Evolutionary conservation across 306 rosid genomes (phyloP).

Genomic region (Casuarina equisetifolia): DNA sequence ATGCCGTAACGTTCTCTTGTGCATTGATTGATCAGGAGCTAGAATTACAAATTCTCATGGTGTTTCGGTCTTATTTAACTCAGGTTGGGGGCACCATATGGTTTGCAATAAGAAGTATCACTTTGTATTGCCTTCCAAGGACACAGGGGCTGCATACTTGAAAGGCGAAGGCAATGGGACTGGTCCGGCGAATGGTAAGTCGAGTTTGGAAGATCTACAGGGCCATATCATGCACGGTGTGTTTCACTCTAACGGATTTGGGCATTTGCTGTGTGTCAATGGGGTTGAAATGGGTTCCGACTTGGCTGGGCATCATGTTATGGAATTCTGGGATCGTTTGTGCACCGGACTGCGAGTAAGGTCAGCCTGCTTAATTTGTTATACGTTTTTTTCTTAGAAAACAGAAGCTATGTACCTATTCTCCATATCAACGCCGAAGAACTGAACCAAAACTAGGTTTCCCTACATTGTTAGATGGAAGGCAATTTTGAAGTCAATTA

Average conservation of each 20-base stretch:
- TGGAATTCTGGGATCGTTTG: constrained; percentile 84
- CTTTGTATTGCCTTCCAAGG: constrained; percentile 79
- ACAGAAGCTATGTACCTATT: no score
- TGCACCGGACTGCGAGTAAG: constrained; percentile 68
- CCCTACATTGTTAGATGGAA: no score
- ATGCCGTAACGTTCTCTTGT: neutral
- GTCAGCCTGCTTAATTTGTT: constrained; percentile 28
- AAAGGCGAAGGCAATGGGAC: constrained; percentile 38
- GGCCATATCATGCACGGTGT: constrained; percentile 84
- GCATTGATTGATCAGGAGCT: no score
- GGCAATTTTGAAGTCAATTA: no score
- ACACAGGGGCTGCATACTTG: constrained; percentile 45
- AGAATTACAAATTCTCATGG: neutral
- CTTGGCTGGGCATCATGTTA: constrained; percentile 59
- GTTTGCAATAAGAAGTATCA: constrained; percentile 89
- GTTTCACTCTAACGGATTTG: constrained; percentile 84
- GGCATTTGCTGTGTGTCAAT: constrained; percentile 77
- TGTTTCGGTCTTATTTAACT: constrained; percentile 10
- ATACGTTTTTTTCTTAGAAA: no score
- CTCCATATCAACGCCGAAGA: no score
- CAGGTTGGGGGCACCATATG: constrained; percentile 83
- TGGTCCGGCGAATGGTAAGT: constrained; percentile 38
- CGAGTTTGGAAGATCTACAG: constrained; percentile 43
- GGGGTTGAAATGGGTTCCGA: constrained; percentile 72
- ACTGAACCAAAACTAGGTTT: no score